phyloP scores from a whole-genome alignment of 2,329 filamentous ascomycete species.

The Nothophaeocryptopus gaeumannii region DNA sequence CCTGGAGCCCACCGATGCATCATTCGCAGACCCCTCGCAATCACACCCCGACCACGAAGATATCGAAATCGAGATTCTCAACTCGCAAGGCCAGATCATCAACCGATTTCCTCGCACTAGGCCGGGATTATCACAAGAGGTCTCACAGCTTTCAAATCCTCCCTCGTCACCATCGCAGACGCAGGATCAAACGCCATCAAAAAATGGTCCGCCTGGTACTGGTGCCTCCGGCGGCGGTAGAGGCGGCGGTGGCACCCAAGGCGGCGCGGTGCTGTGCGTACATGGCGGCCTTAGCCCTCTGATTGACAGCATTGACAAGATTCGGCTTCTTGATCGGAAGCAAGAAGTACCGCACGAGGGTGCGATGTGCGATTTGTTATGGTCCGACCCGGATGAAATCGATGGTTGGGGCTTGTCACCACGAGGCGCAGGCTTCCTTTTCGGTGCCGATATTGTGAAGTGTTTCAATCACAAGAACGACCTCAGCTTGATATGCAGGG shows the following conservation, averaged over 20 bases:
- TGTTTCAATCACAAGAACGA: constrained; percentile 94
- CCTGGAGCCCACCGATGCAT: constrained; percentile 60
- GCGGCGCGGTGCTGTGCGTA: constrained; percentile 87
- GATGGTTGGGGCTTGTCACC: constrained; percentile 95
- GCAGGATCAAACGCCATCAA: constrained; percentile 33
- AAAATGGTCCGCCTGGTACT: constrained; percentile 70
- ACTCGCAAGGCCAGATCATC: constrained; percentile 76
- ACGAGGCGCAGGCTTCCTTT: constrained; percentile 90
- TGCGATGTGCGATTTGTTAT: constrained; percentile 96
- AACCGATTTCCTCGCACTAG: constrained; percentile 62
- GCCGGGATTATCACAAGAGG: constrained; percentile 16
- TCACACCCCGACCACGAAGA: constrained; percentile 59
- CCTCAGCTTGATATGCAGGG: constrained; percentile 84
- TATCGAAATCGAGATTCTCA: constrained; percentile 89
- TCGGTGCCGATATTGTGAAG: constrained; percentile 92
- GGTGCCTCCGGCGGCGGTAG: constrained; percentile 69
- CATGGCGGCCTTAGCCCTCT: constrained; percentile 90
- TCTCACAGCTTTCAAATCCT: constrained; percentile 27
- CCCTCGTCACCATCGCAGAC: constrained; percentile 41
- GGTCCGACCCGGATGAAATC: constrained; percentile 97
- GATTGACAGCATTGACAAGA: constrained; percentile 92
- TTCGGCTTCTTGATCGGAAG: constrained; percentile 88
- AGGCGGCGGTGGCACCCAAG: constrained; percentile 57
- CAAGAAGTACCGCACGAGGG: constrained; percentile 98
- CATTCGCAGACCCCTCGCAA: constrained; percentile 48